phyloP scores from a whole-genome alignment of 352 stramenopile genomes.

The Phytophthora constricta region DNA sequence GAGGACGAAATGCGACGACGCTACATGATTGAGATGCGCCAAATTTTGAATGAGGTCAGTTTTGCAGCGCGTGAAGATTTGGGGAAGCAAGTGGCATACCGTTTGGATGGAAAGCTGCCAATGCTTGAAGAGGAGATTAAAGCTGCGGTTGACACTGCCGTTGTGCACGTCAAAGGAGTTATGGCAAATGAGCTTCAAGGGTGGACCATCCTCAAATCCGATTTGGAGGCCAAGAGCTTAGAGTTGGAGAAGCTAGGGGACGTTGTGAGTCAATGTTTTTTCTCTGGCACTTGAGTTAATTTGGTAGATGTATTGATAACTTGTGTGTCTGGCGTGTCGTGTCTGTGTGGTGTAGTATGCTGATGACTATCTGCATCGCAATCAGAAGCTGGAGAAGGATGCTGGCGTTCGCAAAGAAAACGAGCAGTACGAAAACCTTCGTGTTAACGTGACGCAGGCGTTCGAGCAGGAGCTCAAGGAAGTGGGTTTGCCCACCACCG shows the following conservation, averaged over 20 bases:
- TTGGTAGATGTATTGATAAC: slow-evolving; percentile 1
- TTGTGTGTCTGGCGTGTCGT: slow-evolving; percentile 5
- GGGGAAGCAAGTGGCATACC: slow-evolving; percentile 60
- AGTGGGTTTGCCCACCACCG: slow-evolving; percentile 61
- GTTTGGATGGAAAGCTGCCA: slow-evolving; percentile 75
- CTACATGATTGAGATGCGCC: slow-evolving; percentile 81
- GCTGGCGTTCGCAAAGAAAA: slow-evolving; percentile 62
- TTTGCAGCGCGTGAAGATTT: slow-evolving; percentile 70
- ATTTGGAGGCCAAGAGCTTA: slow-evolving; percentile 64
- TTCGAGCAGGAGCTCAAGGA: slow-evolving; percentile 67
- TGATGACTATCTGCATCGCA: slow-evolving; percentile 73
- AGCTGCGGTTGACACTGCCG: slow-evolving; percentile 55
- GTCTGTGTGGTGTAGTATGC: slow-evolving; percentile 48
- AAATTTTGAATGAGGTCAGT: slow-evolving; percentile 75
- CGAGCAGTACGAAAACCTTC: slow-evolving; percentile 67
- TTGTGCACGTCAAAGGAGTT: slow-evolving; percentile 56
- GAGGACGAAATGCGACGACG: slow-evolving; percentile 72
- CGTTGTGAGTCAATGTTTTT: slow-evolving; percentile 50
- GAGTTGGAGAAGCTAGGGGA: slow-evolving; percentile 81
- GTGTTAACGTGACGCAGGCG: slow-evolving; percentile 53
- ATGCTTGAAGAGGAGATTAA: slow-evolving; percentile 75
- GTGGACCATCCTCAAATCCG: slow-evolving; percentile 74
- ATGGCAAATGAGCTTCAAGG: slow-evolving; percentile 67
- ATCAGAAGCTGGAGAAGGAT: slow-evolving; percentile 67
- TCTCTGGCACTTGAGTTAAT: not conserved